These are phyloP conservation scores for Magnusiomyces magnusii DNA, from an alignment of 1,139 yeast species.

Conservation along the genomic window DNA sequence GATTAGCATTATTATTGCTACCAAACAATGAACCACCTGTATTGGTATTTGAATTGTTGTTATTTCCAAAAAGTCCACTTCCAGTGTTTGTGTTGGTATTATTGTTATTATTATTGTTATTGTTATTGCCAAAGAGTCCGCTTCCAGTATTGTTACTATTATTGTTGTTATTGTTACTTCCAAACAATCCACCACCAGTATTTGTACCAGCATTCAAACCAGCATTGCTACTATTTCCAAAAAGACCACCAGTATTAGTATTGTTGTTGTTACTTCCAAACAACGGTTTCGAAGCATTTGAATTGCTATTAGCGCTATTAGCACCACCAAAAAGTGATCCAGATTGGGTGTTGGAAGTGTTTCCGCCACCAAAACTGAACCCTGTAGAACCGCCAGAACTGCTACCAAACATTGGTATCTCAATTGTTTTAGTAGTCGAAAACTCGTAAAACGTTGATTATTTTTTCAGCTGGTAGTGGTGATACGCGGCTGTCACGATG, in stretches of 20 bases:
- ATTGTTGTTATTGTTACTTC: not conserved
- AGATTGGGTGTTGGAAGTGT: not conserved
- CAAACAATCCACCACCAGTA: not conserved
- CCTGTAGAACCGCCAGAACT: not conserved
- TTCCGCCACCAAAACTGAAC: constrained; percentile 1
- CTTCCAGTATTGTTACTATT: not conserved
- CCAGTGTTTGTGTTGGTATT: not conserved
- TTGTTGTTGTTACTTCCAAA: not conserved
- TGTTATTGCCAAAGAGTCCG: not conserved
- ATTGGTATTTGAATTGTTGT: not conserved
- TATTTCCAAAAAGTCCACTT: not conserved
- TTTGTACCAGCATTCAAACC: not conserved
- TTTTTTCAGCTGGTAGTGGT: constrained; percentile 3
- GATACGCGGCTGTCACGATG: not conserved
- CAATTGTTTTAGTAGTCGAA: not conserved
- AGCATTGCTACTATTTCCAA: not conserved
- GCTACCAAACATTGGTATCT: not conserved
- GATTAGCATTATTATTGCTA: not conserved
- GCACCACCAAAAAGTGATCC: not conserved
- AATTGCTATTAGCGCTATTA: not conserved
- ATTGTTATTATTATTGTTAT: not conserved
- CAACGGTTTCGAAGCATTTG: not conserved
- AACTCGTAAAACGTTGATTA: too few species aligned
- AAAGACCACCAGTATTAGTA: not conserved
- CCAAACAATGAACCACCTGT: not conserved